Percentiles rank a stretch among this genome's conserved stretches.
Evolutionary conservation across 495 filamentous ascomycete species (phyloP).

Genomic region (Annulohypoxylon maeteangense): DNA sequence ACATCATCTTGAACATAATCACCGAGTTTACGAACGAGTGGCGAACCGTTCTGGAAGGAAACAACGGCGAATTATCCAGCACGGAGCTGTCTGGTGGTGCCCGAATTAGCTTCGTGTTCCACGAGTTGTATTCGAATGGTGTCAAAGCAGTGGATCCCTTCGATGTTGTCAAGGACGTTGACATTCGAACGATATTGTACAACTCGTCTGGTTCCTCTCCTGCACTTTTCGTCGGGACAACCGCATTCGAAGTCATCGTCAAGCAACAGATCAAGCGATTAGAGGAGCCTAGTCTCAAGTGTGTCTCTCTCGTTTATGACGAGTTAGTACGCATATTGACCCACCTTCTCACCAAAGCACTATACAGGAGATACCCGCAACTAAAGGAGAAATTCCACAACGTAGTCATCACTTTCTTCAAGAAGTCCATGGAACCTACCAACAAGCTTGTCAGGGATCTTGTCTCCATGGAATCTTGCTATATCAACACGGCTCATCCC

Average conservation of each 20-base stretch:
- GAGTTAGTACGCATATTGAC: conserved; percentile 95
- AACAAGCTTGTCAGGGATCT: conserved; percentile 96
- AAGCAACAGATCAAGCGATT: conserved; percentile 98
- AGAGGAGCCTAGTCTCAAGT: conserved; percentile 96
- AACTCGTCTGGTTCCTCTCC: conserved; percentile 99
- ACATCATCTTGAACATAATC: conserved; percentile 97
- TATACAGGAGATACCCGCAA: conserved; percentile 90
- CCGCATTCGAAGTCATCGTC: conserved; percentile 96
- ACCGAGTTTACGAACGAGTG: conserved; percentile 99
- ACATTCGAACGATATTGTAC: conserved; percentile 95
- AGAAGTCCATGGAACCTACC: conserved; percentile 95
- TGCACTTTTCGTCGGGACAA: conserved; percentile 96
- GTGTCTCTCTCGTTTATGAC: conserved; percentile 96
- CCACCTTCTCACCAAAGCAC: conserved; percentile 85
- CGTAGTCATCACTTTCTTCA: conserved; percentile 96
- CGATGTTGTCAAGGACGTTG: conserved; percentile 95
- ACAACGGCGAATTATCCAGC: conserved; percentile 94
- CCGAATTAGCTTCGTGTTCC: conserved; percentile 99
- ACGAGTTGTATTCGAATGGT: conserved; percentile 97
- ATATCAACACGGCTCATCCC: conserved; percentile 98
- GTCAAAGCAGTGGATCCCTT: conserved; percentile 99
- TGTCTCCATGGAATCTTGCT: conserved; percentile 94
- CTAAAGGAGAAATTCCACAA: conserved; percentile 97
- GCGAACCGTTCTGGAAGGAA: conserved; percentile 93
- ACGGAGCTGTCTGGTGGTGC: conserved; percentile 95